These are phyloP conservation scores for Ambrosia trifida DNA, from an alignment of 129 eudicot genomes.

Conservation along the genomic window DNA sequence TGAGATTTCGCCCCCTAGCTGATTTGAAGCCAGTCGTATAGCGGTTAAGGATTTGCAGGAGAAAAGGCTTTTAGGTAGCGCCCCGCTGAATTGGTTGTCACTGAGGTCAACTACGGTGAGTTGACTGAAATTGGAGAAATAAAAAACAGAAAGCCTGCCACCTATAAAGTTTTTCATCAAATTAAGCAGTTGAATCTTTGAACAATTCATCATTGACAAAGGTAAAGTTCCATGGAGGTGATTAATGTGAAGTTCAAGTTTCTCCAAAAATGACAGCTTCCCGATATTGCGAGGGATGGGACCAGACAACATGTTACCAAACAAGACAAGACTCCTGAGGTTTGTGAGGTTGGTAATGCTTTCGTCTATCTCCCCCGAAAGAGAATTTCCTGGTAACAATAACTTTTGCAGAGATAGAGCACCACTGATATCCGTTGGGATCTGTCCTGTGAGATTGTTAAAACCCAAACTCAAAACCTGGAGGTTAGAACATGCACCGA, in stretches of 20 bases:
- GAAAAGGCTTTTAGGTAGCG: background rate
- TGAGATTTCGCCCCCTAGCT: slow-evolving; percentile 7
- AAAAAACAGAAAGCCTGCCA: background rate
- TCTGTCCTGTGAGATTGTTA: slow-evolving; percentile 23
- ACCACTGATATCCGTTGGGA: slow-evolving; percentile 42
- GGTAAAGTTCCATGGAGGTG: background rate
- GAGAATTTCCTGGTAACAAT: slow-evolving; percentile 43
- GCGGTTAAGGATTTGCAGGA: slow-evolving; percentile 1
- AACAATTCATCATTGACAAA: background rate
- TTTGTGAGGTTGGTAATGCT: slow-evolving; percentile 41
- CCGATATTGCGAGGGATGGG: slow-evolving; percentile 34
- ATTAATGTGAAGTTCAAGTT: slow-evolving; percentile 2
- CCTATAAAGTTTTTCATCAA: background rate
- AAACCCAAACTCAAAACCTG: slow-evolving; percentile 42
- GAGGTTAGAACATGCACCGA: slow-evolving; percentile 33
- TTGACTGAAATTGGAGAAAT: background rate
- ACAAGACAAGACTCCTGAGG: slow-evolving; percentile 43
- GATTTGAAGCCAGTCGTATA: background rate
- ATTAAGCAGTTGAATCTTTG: background rate
- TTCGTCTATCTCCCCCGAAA: slow-evolving; percentile 33
- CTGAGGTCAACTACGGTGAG: background rate
- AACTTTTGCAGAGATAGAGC: slow-evolving; percentile 30
- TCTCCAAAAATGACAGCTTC: slow-evolving; percentile 6
- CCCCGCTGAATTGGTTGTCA: background rate
- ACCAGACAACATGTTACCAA: slow-evolving; percentile 45